Base-by-base conservation (phyloP, 495 filamentous ascomycete genomes). In the Hypoxylon intermedium region DNA sequence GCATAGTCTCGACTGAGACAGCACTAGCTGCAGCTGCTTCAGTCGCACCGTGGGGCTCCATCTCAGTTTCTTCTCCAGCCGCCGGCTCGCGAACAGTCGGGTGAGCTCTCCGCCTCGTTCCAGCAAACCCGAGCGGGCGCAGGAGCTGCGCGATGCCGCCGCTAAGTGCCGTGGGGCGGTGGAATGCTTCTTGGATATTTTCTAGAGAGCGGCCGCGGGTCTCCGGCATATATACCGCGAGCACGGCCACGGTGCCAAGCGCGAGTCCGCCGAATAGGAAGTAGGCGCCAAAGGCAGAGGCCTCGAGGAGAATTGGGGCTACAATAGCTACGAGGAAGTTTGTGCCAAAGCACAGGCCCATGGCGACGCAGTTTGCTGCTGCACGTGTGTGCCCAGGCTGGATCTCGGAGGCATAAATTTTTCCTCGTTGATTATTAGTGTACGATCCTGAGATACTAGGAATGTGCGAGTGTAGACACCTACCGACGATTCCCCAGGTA, bases 321-420 rank as follows among this genome's bases (percentile, higher is more conserved):
- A 79, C 82, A 34, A 89, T 76, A 0, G 86, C 87, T 1, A 90
- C 81, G 18, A 89, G 67, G 67, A 83, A 89, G 61, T 89, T 89
- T 9, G 45, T 28, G 12, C 63, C 26, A 63, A 62, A 58, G 45
- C 61, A 58, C 36, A 13, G 20, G 15, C 43, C 57, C 28, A 83
- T 77, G 0, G 78, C 77, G 5, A 84, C 63, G 45, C 76, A 81
- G 0, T 76, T 79, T 1, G 82, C 81, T 9, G 73, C 76, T 12
- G 82, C 81, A 6, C 84, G 73, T 3, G 82, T 86, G 19, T 72
- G 67, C 36, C 77, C 75, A 0, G 82, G 83, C 57, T 85, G 82
- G 41, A 83, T 86, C 69, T 87, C 85, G 4, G 76, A 71, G 6
- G 74, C 73, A 57, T 81, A 86, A n/a, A n/a, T n/a, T n/a, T n/a